A percentile compares a stretch with the other conserved stretches of the same genome.
Conservation (phyloP, 2,329 filamentous ascomycete species). For the Grosmannia clavigera region DNA sequence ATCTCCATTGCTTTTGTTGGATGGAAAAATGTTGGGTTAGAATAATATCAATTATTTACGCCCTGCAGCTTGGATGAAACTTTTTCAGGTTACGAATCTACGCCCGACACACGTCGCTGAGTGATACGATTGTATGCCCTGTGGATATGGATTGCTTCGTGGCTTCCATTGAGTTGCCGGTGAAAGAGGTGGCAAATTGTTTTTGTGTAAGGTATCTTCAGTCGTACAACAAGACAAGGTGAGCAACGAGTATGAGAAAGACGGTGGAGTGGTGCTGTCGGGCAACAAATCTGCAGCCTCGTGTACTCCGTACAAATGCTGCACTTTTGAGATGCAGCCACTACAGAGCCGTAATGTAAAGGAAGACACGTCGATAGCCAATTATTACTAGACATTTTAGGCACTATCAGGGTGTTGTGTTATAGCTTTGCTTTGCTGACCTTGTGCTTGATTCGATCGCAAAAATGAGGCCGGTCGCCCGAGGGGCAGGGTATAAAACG, state of each 20-base stretch:
- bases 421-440: background rate
- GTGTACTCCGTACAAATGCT: background rate
- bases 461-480: background rate
- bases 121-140: background rate
- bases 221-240: background rate
- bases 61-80: background rate
- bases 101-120: background rate
- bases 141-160: background rate
- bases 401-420: background rate
- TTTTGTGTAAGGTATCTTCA: background rate
- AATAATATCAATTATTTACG: background rate
- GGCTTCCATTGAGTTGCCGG: background rate
- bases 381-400: background rate
- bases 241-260: background rate
- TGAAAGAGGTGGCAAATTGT: background rate
- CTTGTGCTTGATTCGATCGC: background rate
- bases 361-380: too few relatives aligned
- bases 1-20: background rate
- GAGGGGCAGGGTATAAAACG: background rate
- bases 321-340: background rate
- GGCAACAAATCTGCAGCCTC: background rate
- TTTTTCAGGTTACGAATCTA: background rate
- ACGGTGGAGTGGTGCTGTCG: background rate
- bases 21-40: too few relatives aligned
- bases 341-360: background rate